Percentiles rank a stretch among this genome's conserved stretches.
phyloP scores from a whole-genome alignment of 192 early-diverging fungal genomes.

The Linnemannia elongata region DNA sequence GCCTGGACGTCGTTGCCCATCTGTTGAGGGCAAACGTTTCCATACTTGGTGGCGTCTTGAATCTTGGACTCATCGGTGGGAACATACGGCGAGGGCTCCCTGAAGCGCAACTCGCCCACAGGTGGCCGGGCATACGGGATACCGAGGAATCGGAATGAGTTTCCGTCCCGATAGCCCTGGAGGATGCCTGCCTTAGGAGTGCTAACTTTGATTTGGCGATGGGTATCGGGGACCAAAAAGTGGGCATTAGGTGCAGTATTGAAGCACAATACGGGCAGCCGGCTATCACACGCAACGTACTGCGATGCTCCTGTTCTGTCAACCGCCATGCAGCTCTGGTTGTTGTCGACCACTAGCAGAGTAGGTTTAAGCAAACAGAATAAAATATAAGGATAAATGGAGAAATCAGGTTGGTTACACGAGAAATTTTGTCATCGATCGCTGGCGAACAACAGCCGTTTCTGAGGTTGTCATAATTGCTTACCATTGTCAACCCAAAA shows the following conservation, averaged over 20 bases:
- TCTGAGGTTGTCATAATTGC: not conserved
- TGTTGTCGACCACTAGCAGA: not conserved
- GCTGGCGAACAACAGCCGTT: not conserved
- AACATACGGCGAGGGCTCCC: not conserved
- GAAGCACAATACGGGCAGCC: not conserved
- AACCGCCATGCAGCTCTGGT: not conserved
- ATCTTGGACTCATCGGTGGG: no score
- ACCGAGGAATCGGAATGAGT: conserved; percentile 31
- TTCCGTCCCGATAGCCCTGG: conserved; percentile 27
- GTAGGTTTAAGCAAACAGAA: not conserved
- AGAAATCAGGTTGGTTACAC: not conserved
- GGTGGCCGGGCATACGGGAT: conserved; percentile 32
- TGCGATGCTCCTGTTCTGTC: not conserved
- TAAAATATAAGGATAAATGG: not conserved
- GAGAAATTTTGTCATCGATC: not conserved
- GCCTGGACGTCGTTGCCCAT: not conserved
- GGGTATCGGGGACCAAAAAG: not conserved
- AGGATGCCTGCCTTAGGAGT: not conserved
- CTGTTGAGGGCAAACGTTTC: conserved; percentile 13
- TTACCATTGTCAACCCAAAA: conserved; percentile 14
- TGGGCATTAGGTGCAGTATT: not conserved
- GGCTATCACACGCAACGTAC: not conserved
- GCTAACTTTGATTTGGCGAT: not conserved
- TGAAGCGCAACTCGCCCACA: conserved; percentile 18
- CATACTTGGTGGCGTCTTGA: not conserved